A percentile compares a stretch with the other conserved stretches of the same genome.
Conservation (phyloP, 176 grass and related monocot genomes). For the Bothriochloa decipiens region DNA sequence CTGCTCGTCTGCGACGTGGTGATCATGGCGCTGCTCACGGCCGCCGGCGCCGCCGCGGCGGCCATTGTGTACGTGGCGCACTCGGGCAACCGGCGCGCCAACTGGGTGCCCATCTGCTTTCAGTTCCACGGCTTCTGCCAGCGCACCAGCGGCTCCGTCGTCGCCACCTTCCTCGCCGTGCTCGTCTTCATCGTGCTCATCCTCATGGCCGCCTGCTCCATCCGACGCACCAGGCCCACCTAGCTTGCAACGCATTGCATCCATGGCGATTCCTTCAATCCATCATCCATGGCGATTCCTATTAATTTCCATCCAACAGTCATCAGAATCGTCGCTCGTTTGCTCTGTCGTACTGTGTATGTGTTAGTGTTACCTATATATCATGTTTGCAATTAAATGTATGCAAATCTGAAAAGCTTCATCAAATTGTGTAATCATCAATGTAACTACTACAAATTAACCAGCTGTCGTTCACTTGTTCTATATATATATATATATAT, state of each 20-base stretch:
- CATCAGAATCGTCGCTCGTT: too few species aligned
- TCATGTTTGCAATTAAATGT: too few species aligned
- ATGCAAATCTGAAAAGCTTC: too few species aligned
- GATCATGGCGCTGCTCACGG: constrained; percentile 52
- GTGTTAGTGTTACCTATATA: too few species aligned
- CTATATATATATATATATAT: neutral
- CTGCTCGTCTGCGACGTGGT: constrained; percentile 70
- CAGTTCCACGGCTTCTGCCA: constrained; percentile 84
- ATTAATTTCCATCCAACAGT: neutral
- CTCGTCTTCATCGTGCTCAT: constrained; percentile 67
- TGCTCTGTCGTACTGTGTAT: too few species aligned
- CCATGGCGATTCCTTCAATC: too few species aligned
- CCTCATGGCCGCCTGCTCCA: constrained; percentile 56
- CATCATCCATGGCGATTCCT: too few species aligned
- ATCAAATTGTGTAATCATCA: too few species aligned
- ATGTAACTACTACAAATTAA: too few species aligned
- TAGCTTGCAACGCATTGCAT: too few species aligned
- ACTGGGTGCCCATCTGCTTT: constrained; percentile 91
- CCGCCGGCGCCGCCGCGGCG: constrained; percentile 52
- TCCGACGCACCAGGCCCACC: constrained; percentile 22
- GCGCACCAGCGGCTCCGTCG: constrained; percentile 82
- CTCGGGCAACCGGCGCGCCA: constrained; percentile 64
- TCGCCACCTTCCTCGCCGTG: constrained; percentile 81
- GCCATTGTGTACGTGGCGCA: constrained; percentile 85
- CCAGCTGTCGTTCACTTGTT: too few species aligned